Percentiles rank a stretch among this genome's conserved stretches.
Evolutionary conservation across 176 grass and related monocot species (phyloP).

Genomic region (Miscanthus lutarioriparius): DNA sequence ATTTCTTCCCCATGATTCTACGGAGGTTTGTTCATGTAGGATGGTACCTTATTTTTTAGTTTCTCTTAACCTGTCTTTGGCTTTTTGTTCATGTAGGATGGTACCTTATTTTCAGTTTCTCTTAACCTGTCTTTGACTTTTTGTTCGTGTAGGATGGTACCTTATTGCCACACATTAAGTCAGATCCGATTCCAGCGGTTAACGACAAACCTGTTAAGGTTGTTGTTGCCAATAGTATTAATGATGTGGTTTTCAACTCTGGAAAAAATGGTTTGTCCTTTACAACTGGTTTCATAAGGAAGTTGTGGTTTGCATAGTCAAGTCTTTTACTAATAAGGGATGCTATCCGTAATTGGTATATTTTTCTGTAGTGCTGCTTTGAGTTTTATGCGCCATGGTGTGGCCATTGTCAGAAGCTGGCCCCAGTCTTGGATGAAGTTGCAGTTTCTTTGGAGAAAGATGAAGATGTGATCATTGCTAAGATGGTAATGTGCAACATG

Average conservation of each 20-base stretch:
- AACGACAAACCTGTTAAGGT: conserved; percentile 74
- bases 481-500: too few relatives aligned
- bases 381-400: conserved; percentile 98
- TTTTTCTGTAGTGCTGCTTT: conserved; percentile 58
- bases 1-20: neutral
- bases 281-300: neutral
- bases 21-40: neutral
- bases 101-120: neutral
- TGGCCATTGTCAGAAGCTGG: conserved; percentile 69
- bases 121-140: neutral
- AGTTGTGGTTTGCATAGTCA: neutral
- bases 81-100: too few relatives aligned
- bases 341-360: neutral
- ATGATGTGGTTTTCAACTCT: conserved; percentile 67
- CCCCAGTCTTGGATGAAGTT: conserved; percentile 72
- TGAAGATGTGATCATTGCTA: conserved; percentile 71
- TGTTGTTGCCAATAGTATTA: conserved; percentile 65
- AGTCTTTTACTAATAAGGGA: neutral
- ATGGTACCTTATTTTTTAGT: conserved; percentile 5
- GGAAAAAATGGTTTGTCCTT: conserved; percentile 74
- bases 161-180: conserved; percentile 67
- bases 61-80: neutral
- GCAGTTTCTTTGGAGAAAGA: conserved; percentile 60
- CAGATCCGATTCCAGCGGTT: conserved; percentile 68
- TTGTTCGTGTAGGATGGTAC: conserved; percentile 60